Evolutionary conservation across 306 rosid species (phyloP).

Genomic region (Lathyrus tuberosus): DNA sequence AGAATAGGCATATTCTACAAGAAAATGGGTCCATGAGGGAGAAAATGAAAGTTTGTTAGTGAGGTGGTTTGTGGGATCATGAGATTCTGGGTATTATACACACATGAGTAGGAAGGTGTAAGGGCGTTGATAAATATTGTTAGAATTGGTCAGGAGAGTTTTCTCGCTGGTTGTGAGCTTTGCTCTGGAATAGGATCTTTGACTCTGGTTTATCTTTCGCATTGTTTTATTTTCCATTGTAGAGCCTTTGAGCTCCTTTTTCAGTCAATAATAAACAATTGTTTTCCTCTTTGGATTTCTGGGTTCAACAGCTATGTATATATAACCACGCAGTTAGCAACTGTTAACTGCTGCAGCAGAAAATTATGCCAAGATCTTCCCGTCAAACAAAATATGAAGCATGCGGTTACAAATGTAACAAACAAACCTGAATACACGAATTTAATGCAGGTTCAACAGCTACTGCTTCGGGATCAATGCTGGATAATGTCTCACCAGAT

Average conservation of each 20-base stretch:
- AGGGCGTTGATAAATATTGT: too few species aligned
- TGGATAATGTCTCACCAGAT: constrained; percentile 65
- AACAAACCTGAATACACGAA: constrained; percentile 77
- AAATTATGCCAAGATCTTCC: neutral
- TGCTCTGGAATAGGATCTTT: neutral
- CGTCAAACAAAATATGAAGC: constrained; percentile 21
- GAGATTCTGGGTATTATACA: too few species aligned
- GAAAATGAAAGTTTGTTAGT: too few species aligned
- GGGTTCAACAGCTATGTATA: neutral
- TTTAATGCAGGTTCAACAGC: constrained; percentile 82
- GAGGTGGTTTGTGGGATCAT: too few species aligned
- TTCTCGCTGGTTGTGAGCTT: neutral
- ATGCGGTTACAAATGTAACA: constrained; percentile 22
- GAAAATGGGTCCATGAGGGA: too few species aligned
- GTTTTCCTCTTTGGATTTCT: neutral
- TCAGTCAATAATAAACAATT: neutral
- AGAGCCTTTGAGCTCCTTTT: neutral
- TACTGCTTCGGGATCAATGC: constrained; percentile 75
- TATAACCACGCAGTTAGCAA: constrained; percentile 14
- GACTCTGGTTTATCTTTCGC: neutral
- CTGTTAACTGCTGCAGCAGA: neutral
- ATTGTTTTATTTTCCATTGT: neutral
- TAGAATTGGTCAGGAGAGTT: too few species aligned
- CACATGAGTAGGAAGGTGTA: too few species aligned
- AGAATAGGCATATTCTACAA: too few species aligned